Percentiles rank a stretch among this genome's conserved stretches.
These are phyloP conservation scores for Orychophragmus violaceus DNA, from an alignment of 345 rosid species.

Conservation along the genomic window DNA sequence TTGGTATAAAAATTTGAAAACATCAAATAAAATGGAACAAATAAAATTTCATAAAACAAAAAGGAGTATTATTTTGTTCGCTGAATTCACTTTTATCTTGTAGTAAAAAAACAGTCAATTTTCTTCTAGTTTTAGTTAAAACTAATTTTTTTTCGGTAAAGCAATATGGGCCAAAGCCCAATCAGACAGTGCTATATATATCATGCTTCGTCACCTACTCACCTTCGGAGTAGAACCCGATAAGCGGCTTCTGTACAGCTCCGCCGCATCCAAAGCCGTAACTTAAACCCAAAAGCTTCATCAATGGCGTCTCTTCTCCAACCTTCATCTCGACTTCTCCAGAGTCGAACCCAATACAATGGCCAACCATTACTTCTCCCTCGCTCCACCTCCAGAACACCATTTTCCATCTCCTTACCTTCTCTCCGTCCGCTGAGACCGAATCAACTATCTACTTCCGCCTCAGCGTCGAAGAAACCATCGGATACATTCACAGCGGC, in stretches of 20 bases:
- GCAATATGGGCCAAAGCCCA: conserved; percentile 9
- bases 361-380: conserved; percentile 13
- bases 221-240: neutral
- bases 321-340: conserved; percentile 27
- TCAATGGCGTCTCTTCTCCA: conserved; percentile 36
- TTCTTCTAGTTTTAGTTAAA: neutral
- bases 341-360: conserved; percentile 20
- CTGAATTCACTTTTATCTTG: neutral
- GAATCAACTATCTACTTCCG: conserved; percentile 9
- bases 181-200: neutral
- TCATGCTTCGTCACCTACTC: neutral
- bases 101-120: neutral
- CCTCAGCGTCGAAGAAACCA: conserved; percentile 34
- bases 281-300: conserved; percentile 1
- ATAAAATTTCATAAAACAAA: no score
- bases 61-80: neutral
- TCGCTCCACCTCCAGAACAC: conserved; percentile 15
- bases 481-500: neutral
- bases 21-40: no score
- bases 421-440: conserved; percentile 9
- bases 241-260: conserved; percentile 20
- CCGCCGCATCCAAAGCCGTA: conserved; percentile 26
- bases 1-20: no score
- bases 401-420: conserved; percentile 19
- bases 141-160: neutral